phyloP scores from a whole-genome alignment of 768 basidiomycete species.

The Candolleomyces eurysporus region DNA sequence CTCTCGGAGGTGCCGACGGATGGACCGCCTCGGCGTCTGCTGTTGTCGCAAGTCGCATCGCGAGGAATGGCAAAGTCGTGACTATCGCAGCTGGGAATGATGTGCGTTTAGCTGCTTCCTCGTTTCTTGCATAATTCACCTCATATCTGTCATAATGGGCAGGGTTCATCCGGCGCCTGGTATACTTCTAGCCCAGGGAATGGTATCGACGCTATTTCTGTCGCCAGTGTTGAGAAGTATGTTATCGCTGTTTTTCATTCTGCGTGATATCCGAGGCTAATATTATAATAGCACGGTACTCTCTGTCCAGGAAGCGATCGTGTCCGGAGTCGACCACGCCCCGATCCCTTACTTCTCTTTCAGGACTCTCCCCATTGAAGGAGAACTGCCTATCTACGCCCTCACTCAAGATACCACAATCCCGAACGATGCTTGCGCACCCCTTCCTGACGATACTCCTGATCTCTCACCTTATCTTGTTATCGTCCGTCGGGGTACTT shows the following conservation, averaged over 20 bases:
- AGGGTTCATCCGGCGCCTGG: conserved; percentile 61
- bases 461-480: conserved; percentile 54
- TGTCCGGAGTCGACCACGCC: conserved; percentile 44
- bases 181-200: conserved; percentile 53
- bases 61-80: conserved; percentile 55
- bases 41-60: conserved; percentile 60
- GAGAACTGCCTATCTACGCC: conserved; percentile 54
- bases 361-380: conserved; percentile 44
- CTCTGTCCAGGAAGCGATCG: conserved; percentile 54
- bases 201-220: conserved; percentile 56
- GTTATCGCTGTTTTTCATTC: conserved; percentile 6
- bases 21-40: conserved; percentile 58
- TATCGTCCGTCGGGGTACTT: conserved; percentile 58
- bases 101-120: conserved; percentile 17
- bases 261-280: neutral
- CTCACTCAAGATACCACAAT: conserved; percentile 54
- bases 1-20: conserved; percentile 60
- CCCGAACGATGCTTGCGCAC: conserved; percentile 56
- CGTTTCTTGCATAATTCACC: neutral
- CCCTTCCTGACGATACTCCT: conserved; percentile 50
- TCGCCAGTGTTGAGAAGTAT: conserved; percentile 54
- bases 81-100: conserved; percentile 63
- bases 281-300: conserved; percentile 42
- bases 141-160: neutral
- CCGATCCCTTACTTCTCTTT: conserved; percentile 56